Evolutionary conservation across 768 basidiomycete genomes (phyloP), one percentile per base, ranked within the genome.

Genomic region (Termitomyces titanicus): DNA sequence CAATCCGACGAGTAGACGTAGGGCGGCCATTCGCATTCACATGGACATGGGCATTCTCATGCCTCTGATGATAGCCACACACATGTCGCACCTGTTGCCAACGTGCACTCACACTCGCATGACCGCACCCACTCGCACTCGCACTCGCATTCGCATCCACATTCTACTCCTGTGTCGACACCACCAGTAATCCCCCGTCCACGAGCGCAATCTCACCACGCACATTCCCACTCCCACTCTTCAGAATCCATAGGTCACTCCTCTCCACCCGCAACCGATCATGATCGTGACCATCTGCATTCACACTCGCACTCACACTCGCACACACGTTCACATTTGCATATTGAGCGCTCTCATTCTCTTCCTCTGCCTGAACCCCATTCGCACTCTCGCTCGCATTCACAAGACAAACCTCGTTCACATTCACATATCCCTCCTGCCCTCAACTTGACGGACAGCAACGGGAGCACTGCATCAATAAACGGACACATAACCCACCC

Each of bases 1-100:
- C 54, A 18, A 29, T 43, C 33, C 49, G 1, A 34, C 50, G 9
- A 13, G 25, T 48, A 39, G 15, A 47, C 55, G 31, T 57, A 82
- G 78, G 83, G 81, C 20, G 81, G 81, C 6, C 86, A 88, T 67
- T 81, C 80, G 2, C 82, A 83, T 59, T 78, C 77, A 1, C 77
- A 79, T 72, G 68, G 70, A 8, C 75, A 77, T 66, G 64, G 63
- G 7, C 76, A 79, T 57, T 67, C 71, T 31, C 77, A 76, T 64
- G 58, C 61, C 59, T 43, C 55, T 10, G 47, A 45, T 11, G 60
- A 66, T 31, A 22, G 29, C 22, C 64, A 64, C 42, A 44, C 44
- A 45, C 64, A 56, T 46, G 51, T 46, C 34, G 53, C 55, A 27
- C 56, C 59, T 62, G 59, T 22, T 66, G 72, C 53, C 63, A 68